Percentiles rank a stretch among this genome's conserved stretches.
Conservation (phyloP, 208 protist species). For the Vickermania ingenoplastis region DNA sequence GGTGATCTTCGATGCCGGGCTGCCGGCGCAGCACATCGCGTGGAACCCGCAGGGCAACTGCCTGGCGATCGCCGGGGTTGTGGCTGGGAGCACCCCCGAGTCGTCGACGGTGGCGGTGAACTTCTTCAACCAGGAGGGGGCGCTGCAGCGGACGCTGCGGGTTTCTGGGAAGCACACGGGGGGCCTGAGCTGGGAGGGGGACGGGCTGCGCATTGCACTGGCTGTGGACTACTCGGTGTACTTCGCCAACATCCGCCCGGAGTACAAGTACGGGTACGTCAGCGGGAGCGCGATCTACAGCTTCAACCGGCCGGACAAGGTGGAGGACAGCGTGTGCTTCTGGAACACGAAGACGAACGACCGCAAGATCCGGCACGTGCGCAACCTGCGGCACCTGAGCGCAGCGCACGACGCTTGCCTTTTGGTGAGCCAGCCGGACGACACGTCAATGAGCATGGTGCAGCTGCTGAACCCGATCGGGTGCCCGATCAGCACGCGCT, state of each 20-base stretch:
- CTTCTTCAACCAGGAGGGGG: slow-evolving; percentile 90
- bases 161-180: slow-evolving; percentile 80
- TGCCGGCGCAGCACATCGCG: slow-evolving; percentile 52
- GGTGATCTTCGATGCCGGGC: slow-evolving; percentile 86
- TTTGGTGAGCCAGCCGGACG: slow-evolving; percentile 65
- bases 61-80: slow-evolving; percentile 81
- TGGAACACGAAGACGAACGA: slow-evolving; percentile 92
- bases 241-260: slow-evolving; percentile 95
- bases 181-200: slow-evolving; percentile 91
- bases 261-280: slow-evolving; percentile 94
- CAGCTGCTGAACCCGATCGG: slow-evolving; percentile 95
- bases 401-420: slow-evolving; percentile 82
- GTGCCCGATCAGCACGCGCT: slow-evolving; percentile 87
- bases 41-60: slow-evolving; percentile 94
- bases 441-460: slow-evolving; percentile 65
- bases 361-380: slow-evolving; percentile 83
- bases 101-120: slow-evolving; percentile 69
- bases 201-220: slow-evolving; percentile 90
- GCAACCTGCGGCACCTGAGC: slow-evolving; percentile 69
- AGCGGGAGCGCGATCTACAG: slow-evolving; percentile 89
- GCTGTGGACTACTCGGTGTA: slow-evolving; percentile 94
- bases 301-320: slow-evolving; percentile 84
- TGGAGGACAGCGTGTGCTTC: slow-evolving; percentile 92
- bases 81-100: slow-evolving; percentile 11
- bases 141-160: slow-evolving; percentile 88